phyloP scores from a whole-genome alignment of 2,329 filamentous ascomycete genomes.

The Coniochaeta sp. region DNA sequence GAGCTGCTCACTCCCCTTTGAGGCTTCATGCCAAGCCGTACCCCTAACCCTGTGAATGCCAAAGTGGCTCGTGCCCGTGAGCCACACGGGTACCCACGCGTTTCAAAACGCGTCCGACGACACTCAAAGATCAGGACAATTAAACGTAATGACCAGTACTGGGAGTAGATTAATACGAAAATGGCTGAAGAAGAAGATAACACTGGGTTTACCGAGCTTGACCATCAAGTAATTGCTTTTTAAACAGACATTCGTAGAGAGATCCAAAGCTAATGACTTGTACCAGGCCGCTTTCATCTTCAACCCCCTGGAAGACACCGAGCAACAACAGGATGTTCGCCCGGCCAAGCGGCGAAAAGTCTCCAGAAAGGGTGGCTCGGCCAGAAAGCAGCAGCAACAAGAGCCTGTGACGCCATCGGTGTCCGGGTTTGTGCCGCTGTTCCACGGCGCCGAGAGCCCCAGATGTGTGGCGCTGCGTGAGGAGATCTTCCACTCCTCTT shows the following conservation, averaged over 20 bases:
- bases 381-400: slow-evolving; percentile 18
- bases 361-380: slow-evolving; percentile 22
- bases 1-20: no score
- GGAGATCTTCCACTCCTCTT: slow-evolving; percentile 53
- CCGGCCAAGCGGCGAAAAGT: slow-evolving; percentile 53
- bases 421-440: slow-evolving; percentile 41
- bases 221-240: slow-evolving; percentile 34
- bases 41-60: no score
- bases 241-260: no score
- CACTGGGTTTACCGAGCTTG: slow-evolving; percentile 24
- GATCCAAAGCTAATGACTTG: background rate
- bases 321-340: slow-evolving; percentile 26
- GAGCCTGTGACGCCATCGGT: slow-evolving; percentile 7
- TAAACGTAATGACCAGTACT: no score
- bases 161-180: no score
- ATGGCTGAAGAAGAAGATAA: slow-evolving; percentile 11
- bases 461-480: slow-evolving; percentile 46
- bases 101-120: slow-evolving; percentile 1
- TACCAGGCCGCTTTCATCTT: slow-evolving; percentile 56
- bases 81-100: background rate
- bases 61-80: background rate
- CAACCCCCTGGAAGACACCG: slow-evolving; percentile 34
- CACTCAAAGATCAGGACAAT: background rate
- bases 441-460: slow-evolving; percentile 46
- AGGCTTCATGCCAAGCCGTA: no score